Percentiles rank a stretch among this genome's conserved stretches.
These are phyloP conservation scores for Platanthera zijinensis DNA, from an alignment of 106 monocot genomes.

Conservation along the genomic window DNA sequence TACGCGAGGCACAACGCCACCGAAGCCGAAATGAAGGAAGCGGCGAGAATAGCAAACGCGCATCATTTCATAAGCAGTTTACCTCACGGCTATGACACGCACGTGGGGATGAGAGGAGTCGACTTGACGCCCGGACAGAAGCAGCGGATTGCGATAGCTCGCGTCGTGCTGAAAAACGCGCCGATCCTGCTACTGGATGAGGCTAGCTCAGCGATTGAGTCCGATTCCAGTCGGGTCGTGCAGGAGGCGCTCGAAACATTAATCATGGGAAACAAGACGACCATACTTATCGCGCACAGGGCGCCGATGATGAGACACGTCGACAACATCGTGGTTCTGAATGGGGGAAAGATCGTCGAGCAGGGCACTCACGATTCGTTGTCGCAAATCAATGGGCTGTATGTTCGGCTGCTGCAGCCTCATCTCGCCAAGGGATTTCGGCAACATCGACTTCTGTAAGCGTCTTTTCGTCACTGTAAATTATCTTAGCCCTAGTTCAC, in stretches of 20 bases:
- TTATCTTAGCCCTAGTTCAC: conserved; percentile 22
- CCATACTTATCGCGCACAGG: conserved; percentile 87
- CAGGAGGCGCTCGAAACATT: conserved; percentile 95
- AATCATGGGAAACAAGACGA: conserved; percentile 96
- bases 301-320: conserved; percentile 99
- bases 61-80: conserved; percentile 99
- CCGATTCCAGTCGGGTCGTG: conserved; percentile 92
- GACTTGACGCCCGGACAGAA: conserved; percentile 92
- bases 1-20: conserved; percentile 97
- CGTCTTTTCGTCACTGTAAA: conserved; percentile 25
- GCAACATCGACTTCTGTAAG: conserved; percentile 67
- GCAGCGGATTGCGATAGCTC: conserved; percentile 92
- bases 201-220: conserved; percentile 91
- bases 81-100: conserved; percentile 96
- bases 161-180: conserved; percentile 93
- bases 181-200: conserved; percentile 95
- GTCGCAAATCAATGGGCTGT: conserved; percentile 80
- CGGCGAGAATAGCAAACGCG: conserved; percentile 96
- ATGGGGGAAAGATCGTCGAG: conserved; percentile 91
- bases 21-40: conserved; percentile 93
- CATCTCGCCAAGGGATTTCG: conserved; percentile 88
- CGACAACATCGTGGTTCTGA: conserved; percentile 91
- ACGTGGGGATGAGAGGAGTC: conserved; percentile 94
- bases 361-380: conserved; percentile 87
- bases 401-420: conserved; percentile 96